Evolutionary conservation across 805 yeast genomes (phyloP).

Genomic region (Candida insectorum): DNA sequence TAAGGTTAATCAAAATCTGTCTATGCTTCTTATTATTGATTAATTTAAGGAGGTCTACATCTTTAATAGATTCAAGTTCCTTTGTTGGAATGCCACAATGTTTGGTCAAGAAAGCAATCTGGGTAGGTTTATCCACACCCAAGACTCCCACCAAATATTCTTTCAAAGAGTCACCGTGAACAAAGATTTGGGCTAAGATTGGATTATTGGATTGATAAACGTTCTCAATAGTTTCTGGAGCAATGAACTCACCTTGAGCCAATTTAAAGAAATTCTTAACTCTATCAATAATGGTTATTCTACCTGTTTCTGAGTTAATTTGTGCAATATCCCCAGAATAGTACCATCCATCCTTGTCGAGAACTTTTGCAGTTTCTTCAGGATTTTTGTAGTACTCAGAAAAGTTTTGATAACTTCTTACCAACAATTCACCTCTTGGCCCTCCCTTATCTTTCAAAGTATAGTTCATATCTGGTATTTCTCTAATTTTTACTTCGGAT

Average conservation of each 20-base stretch:
- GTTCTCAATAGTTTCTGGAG: conserved; percentile 40
- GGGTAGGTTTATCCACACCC: conserved; percentile 22
- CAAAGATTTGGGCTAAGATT: conserved; percentile 24
- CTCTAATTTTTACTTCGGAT: conserved; percentile 52
- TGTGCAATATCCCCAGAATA: conserved; percentile 52
- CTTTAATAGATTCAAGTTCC: conserved; percentile 2
- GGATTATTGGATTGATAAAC: conserved; percentile 29
- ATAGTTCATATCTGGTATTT: conserved; percentile 62
- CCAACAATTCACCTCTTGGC: conserved; percentile 50
- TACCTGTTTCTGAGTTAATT: conserved; percentile 23
- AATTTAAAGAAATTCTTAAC: conserved; percentile 45
- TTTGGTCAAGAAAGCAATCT: conserved; percentile 14
- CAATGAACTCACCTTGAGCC: conserved; percentile 42
- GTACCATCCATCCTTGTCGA: conserved; percentile 53
- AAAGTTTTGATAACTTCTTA: conserved; percentile 57
- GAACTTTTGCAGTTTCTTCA: conserved; percentile 43
- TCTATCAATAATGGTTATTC: conserved; percentile 46
- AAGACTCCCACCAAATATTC: conserved; percentile 28
- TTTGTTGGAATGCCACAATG: conserved; percentile 10
- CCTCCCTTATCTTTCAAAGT: conserved; percentile 27
- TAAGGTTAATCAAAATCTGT: conserved; percentile 16
- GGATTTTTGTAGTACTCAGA: conserved; percentile 47
- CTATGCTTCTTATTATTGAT: conserved; percentile 22
- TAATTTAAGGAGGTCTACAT: conserved; percentile 17
- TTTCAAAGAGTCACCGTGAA: conserved; percentile 30